phyloP scores from a whole-genome alignment of 331 rosid genomes.

The Quercus phellos region DNA sequence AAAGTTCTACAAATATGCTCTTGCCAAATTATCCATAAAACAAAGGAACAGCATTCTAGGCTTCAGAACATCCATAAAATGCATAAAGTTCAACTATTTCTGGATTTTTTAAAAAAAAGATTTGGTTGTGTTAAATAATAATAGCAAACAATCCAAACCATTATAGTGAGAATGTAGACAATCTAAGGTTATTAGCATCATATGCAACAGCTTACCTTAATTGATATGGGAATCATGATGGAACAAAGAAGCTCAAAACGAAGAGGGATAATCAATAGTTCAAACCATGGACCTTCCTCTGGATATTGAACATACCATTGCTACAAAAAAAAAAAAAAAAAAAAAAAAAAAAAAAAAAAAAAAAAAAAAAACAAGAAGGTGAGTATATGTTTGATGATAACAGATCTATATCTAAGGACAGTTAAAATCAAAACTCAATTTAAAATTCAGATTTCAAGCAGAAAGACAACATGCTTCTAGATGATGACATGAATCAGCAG shows the following conservation, averaged over 20 bases:
- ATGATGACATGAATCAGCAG: neutral
- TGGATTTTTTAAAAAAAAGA: neutral
- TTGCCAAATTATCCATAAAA: no score
- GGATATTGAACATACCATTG: constrained; percentile 96
- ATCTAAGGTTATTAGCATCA: constrained; percentile 3
- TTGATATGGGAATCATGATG: constrained; percentile 98
- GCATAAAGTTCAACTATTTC: no score
- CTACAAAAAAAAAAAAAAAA: constrained; percentile 29
- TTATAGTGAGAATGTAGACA: neutral
- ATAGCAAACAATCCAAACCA: neutral
- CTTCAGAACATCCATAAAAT: no score
- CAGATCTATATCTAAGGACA: constrained; percentile 18
- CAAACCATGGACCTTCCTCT: constrained; percentile 90
- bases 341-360: neutral
- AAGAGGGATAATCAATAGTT: constrained; percentile 86
- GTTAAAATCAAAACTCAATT: neutral
- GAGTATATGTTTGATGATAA: constrained; percentile 14
- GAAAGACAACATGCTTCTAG: neutral
- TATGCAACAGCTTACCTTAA: constrained; percentile 60
- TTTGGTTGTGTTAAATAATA: neutral
- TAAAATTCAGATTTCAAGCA: neutral
- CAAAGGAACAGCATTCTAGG: no score
- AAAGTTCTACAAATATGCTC: no score
- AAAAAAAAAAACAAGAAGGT: neutral
- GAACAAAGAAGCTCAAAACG: constrained; percentile 98